Conservation (phyloP, 169 alveolate species). For the Plasmodium blacklocki region DNA sequence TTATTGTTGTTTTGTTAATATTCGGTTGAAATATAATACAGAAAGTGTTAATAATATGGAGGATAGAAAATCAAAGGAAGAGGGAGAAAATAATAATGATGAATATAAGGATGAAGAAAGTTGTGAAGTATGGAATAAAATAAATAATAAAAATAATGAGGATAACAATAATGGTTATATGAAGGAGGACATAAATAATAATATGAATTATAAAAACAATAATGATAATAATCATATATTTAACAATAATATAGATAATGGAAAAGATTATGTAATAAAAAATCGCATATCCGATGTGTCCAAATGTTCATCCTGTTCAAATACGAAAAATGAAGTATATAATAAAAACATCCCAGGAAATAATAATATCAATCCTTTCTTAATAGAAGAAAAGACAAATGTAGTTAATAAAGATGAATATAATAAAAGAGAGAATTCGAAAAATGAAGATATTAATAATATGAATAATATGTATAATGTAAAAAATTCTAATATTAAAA, state of each 20-base stretch:
- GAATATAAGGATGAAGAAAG: not conserved
- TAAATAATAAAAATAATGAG: not conserved
- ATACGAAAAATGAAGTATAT: not conserved
- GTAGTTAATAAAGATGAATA: not conserved
- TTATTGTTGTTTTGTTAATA: constrained; percentile 73
- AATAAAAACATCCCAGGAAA: not conserved
- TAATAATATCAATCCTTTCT: not conserved
- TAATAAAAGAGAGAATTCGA: not conserved
- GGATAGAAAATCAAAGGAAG: not conserved
- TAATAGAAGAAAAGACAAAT: not conserved
- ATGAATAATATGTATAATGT: constrained; percentile 7
- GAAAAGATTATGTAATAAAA: too few relatives aligned
- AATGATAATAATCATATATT: not conserved
- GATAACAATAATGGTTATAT: not conserved
- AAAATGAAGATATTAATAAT: not conserved
- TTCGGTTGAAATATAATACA: constrained; percentile 29
- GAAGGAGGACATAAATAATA: not conserved
- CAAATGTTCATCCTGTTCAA: not conserved
- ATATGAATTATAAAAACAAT: not conserved
- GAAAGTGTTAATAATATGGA: constrained; percentile 2
- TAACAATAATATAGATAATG: not conserved
- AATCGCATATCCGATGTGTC: too few relatives aligned
- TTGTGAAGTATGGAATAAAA: not conserved
- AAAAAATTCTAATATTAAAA: constrained; percentile 52
- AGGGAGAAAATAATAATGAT: not conserved